Evolutionary conservation across 495 filamentous ascomycete species (phyloP).

Genomic region (Amniculicola lignicola): DNA sequence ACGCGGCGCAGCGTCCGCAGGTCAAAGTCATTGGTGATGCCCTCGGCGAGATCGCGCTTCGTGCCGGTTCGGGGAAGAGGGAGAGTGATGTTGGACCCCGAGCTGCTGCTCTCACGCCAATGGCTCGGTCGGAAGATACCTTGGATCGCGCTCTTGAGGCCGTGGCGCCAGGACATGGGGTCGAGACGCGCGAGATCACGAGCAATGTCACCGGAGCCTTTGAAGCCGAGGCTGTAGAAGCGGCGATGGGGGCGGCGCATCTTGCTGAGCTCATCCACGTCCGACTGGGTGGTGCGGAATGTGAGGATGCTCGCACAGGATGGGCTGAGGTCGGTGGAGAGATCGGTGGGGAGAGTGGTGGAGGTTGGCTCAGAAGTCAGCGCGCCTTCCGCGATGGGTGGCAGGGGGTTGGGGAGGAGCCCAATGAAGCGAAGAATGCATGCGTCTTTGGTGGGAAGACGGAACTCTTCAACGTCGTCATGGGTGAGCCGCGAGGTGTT

Average conservation of each 20-base stretch:
- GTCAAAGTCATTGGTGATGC: constrained; percentile 23
- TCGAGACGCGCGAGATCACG: not conserved
- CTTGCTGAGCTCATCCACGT: constrained; percentile 3
- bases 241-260: constrained; percentile 7
- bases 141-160: constrained; percentile 27
- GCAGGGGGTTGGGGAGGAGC: constrained; percentile 8
- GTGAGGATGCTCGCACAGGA: constrained; percentile 22
- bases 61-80: constrained; percentile 25
- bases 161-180: not conserved
- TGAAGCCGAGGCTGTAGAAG: constrained; percentile 29
- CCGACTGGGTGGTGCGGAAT: constrained; percentile 25
- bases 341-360: not conserved
- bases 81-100: constrained; percentile 28
- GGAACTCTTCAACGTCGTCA: constrained; percentile 20
- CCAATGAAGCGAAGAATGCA: constrained; percentile 32
- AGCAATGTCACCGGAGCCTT: constrained; percentile 3
- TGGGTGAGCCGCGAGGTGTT: constrained; percentile 31
- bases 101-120: constrained; percentile 10
- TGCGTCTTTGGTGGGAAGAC: constrained; percentile 33
- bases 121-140: constrained; percentile 12
- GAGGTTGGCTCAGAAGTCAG: no score
- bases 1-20: constrained; percentile 19
- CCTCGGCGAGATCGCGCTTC: not conserved
- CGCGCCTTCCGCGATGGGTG: not conserved
- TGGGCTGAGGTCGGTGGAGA: not conserved